Evolutionary conservation across 1,139 yeast genomes (phyloP), one percentile per base, ranked within the genome.

Genomic region (Debaryomyces sp.): DNA sequence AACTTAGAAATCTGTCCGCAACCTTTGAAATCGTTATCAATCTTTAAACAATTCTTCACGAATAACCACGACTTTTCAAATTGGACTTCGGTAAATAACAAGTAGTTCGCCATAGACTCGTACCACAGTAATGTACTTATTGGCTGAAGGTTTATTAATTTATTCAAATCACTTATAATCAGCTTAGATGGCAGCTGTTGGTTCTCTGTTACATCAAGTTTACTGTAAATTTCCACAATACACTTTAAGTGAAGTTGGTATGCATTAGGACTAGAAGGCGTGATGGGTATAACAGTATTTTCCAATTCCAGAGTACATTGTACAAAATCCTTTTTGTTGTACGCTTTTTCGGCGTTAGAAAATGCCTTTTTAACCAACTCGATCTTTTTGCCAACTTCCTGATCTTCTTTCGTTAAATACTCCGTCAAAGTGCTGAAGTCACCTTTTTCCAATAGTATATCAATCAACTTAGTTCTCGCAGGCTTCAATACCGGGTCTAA

Each of bases 41-140:
- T 79, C 54, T 86, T 80, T 46, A 89, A 70, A 61, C 96, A 89
- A 53, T 75, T 75, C 53, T 84, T 79, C 36, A 83, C 70, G 29
- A 74, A 71, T 50, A 67, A 73, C 56, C 78, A 66, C 0, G 89
- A 80, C 38, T 70, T 70, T 18, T 76, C 78, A 54, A 75, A 78
- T 51, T 84, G 84, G 38, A 71, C 70, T 41, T 80, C 74, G 9
- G 81, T 78, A 59, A 71, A 83, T 43, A 80, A 70, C 48, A 80
- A 69, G 46, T 79, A 71, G 29, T 71, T 69, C 1, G 87, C 66
- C 26, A 71, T 52, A 23, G 50, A 51, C 41, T 60, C 53, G 59
- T 71, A 68, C 40, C 64, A 63, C 12, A 66, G 61, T 33, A 80
- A 54, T 41, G 68, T 63, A 12, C 60, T 60, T 47, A 70, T 61